These are phyloP conservation scores for Rehmannia glutinosa DNA, from an alignment of 257 asterid genomes.

Conservation along the genomic window DNA sequence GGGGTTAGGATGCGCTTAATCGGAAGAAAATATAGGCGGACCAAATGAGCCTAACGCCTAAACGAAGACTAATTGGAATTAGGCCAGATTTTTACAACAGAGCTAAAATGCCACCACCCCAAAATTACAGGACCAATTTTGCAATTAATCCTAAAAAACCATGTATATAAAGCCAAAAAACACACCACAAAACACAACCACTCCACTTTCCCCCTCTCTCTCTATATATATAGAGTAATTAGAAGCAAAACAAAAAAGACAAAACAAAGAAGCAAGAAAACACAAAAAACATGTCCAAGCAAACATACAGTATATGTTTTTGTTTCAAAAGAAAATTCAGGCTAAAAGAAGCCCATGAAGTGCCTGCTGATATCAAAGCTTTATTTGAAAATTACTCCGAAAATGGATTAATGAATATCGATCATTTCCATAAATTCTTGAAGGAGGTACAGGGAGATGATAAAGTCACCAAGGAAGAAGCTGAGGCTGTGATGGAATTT, in stretches of 20 bases:
- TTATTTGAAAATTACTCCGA: conserved; percentile 55
- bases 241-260: background rate
- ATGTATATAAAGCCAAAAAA: too few species aligned
- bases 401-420: conserved; percentile 48
- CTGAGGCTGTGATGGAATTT: conserved; percentile 42
- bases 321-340: conserved; percentile 60
- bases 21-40: too few species aligned
- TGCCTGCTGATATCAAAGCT: conserved; percentile 49
- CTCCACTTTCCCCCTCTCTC: background rate
- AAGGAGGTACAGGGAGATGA: conserved; percentile 62
- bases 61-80: too few species aligned
- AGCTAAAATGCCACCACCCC: too few species aligned
- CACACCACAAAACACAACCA: background rate
- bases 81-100: too few species aligned
- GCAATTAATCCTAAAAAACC: too few species aligned
- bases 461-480: conserved; percentile 35
- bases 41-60: too few species aligned
- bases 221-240: background rate
- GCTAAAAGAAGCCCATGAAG: conserved; percentile 52
- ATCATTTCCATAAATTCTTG: conserved; percentile 51
- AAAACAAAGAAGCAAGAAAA: background rate
- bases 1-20: too few species aligned
- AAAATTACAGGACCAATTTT: too few species aligned
- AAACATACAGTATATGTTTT: conserved; percentile 62
- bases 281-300: conserved; percentile 48